phyloP scores from a whole-genome alignment of 805 yeast species.

The Yarrowia sp. region DNA sequence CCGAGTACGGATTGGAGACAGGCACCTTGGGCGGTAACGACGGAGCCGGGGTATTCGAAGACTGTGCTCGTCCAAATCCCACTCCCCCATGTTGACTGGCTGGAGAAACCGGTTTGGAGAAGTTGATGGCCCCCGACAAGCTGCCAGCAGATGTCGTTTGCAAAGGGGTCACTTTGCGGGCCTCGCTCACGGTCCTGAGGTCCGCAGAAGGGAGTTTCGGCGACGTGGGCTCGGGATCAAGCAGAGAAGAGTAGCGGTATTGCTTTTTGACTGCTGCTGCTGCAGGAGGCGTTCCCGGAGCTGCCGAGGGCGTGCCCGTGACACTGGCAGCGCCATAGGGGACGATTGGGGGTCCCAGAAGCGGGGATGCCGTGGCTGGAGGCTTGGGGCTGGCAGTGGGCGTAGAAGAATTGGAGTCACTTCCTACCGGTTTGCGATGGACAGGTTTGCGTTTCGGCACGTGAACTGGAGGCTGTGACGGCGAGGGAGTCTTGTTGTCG shows the following conservation, averaged over 20 bases:
- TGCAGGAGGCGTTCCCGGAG: constrained; percentile 4
- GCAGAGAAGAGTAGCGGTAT: constrained; percentile 28
- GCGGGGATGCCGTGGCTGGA: constrained; percentile 17
- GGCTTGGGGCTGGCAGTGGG: constrained; percentile 14
- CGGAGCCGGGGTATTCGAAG: neutral
- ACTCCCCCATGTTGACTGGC: constrained; percentile 3
- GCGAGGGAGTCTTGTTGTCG: constrained; percentile 39
- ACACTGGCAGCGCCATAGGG: constrained; percentile 16
- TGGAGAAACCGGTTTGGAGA: constrained; percentile 34
- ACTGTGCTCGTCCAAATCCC: constrained; percentile 14
- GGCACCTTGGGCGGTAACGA: constrained; percentile 22
- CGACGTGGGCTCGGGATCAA: constrained; percentile 25
- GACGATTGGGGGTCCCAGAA: constrained; percentile 25
- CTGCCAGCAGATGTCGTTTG: constrained; percentile 35
- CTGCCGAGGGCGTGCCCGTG: neutral
- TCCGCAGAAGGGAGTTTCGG: constrained; percentile 11
- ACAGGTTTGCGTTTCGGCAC: constrained; percentile 41
- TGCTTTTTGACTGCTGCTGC: constrained; percentile 19
- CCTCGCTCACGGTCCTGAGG: constrained; percentile 14
- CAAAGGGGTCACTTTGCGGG: constrained; percentile 24
- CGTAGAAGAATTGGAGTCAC: constrained; percentile 3
- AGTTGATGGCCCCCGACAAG: constrained; percentile 20
- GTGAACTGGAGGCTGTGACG: constrained; percentile 40
- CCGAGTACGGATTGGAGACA: constrained; percentile 1
- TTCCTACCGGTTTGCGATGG: constrained; percentile 40